These are phyloP conservation scores for Candida cerambycidarum DNA, from an alignment of 805 yeast genomes.

Conservation along the genomic window DNA sequence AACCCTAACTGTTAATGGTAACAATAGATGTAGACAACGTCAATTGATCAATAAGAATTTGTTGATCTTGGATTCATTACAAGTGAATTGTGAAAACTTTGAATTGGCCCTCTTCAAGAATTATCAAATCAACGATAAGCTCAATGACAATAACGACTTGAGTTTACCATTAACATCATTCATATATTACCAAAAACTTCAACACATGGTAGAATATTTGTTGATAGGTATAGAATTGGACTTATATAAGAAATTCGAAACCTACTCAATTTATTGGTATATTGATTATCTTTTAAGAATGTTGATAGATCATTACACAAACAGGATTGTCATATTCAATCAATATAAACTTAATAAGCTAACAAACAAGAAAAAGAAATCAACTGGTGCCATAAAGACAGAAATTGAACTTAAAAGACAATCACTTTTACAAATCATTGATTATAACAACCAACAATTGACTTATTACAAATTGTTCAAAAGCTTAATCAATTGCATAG, in stretches of 20 bases:
- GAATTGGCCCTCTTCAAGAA: slow-evolving; percentile 47
- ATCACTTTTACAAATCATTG: slow-evolving; percentile 5
- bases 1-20: slow-evolving; percentile 26
- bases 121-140: slow-evolving; percentile 38
- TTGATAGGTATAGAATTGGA: slow-evolving; percentile 76
- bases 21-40: slow-evolving; percentile 81
- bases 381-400: slow-evolving; percentile 1
- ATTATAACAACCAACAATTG: slow-evolving; percentile 3
- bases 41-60: slow-evolving; percentile 61
- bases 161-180: slow-evolving; percentile 71
- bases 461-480: slow-evolving; percentile 9
- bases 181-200: slow-evolving; percentile 64
- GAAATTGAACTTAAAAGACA: slow-evolving; percentile 14
- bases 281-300: slow-evolving; percentile 47
- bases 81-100: slow-evolving; percentile 66
- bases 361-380: slow-evolving; percentile 12
- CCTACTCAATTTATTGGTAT: slow-evolving; percentile 67
- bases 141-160: slow-evolving; percentile 32
- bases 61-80: slow-evolving; percentile 74
- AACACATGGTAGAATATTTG: slow-evolving; percentile 69
- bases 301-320: slow-evolving; percentile 43
- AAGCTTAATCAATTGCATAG: slow-evolving; percentile 1
- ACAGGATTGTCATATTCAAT: slow-evolving; percentile 28
- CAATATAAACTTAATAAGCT: slow-evolving; percentile 12
- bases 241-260: slow-evolving; percentile 70